Evolutionary conservation across 129 eudicot species (phyloP).

Genomic region (Smallanthus sonchifolius): DNA sequence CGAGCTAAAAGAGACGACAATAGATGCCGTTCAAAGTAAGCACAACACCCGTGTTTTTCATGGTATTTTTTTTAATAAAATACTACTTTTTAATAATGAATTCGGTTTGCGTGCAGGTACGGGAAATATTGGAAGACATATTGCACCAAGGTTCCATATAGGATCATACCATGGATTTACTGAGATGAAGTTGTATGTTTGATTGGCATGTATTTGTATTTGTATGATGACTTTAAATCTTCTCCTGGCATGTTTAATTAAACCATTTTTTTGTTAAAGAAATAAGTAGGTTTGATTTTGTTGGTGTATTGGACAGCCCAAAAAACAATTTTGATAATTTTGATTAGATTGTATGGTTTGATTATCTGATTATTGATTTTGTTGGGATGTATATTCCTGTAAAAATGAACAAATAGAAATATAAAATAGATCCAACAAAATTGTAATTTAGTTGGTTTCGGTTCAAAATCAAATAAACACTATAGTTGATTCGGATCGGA

Average conservation of each 20-base stretch:
- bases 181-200: constrained; percentile 28
- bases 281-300: constrained; percentile 12
- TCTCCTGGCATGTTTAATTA: constrained; percentile 1
- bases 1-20: constrained; percentile 98
- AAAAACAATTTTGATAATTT: neutral
- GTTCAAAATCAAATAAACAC: neutral
- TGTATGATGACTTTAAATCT: neutral
- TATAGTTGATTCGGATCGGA: neutral
- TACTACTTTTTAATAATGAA: neutral
- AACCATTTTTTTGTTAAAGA: neutral
- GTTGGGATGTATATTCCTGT: neutral
- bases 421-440: neutral
- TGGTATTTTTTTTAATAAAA: neutral
- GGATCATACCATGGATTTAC: constrained; percentile 81
- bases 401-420: neutral
- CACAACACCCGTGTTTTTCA: neutral
- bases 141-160: constrained; percentile 86
- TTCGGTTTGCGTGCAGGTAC: constrained; percentile 55
- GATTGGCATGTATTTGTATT: constrained; percentile 17
- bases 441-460: neutral
- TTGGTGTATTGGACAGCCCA: neutral
- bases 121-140: constrained; percentile 94
- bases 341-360: neutral
- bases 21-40: constrained; percentile 93
- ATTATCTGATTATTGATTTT: neutral